Conservation (phyloP, 106 monocot species). For the Alisma plantagoaquatica region DNA sequence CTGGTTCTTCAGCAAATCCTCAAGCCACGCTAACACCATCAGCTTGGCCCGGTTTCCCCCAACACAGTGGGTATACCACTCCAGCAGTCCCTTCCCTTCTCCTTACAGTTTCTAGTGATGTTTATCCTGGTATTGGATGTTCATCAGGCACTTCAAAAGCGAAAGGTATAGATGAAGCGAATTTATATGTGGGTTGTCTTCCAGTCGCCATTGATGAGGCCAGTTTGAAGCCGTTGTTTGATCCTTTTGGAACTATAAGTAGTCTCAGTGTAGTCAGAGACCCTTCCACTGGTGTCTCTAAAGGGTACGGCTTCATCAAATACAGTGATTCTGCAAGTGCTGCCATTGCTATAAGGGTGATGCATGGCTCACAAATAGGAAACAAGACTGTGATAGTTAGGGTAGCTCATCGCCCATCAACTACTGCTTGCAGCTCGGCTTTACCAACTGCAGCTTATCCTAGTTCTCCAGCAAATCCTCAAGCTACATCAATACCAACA, state of each 20-base stretch:
- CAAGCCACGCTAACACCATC: no score
- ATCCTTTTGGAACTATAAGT: conserved; percentile 30
- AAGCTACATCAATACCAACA: no score
- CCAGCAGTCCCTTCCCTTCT: no score
- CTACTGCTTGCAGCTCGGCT: no score
- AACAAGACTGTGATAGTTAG: conserved; percentile 26
- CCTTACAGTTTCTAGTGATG: no score
- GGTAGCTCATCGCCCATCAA: conserved; percentile 7
- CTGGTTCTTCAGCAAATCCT: not conserved
- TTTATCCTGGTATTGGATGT: no score
- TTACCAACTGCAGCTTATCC: not conserved
- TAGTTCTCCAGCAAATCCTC: not conserved
- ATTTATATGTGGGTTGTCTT: conserved; percentile 25
- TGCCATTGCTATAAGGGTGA: conserved; percentile 24
- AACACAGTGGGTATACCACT: no score
- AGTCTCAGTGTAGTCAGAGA: conserved; percentile 16
- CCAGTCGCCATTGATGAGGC: conserved; percentile 22
- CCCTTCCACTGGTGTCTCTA: no score
- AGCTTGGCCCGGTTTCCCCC: no score
- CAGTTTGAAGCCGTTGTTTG: conserved; percentile 33
- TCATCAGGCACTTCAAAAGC: no score
- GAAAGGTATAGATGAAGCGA: conserved; percentile 20
- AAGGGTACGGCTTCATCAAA: conserved; percentile 40
- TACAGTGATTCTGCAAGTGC: conserved; percentile 24
- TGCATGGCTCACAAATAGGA: no score